A percentile compares a stretch with the other conserved stretches of the same genome.
Conservation (phyloP, 169 alveolate genomes). For the Toxoplasma gondii region DNA sequence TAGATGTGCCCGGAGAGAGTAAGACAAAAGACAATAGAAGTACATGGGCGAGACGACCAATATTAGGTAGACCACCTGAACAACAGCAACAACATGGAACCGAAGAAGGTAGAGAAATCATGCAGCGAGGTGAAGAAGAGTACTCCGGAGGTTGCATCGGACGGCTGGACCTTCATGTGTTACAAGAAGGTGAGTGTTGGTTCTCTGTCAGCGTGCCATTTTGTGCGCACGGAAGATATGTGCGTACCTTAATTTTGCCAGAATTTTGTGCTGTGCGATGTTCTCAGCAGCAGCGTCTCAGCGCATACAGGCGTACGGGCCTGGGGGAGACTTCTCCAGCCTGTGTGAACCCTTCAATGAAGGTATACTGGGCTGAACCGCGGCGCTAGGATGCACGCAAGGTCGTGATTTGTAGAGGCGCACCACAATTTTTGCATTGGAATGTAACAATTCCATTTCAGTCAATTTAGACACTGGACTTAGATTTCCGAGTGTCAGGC, state of each 20-base stretch:
- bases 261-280: background rate
- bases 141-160: background rate
- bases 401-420: background rate
- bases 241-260: background rate
- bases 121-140: background rate
- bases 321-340: background rate
- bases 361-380: background rate
- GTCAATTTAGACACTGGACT: background rate
- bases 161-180: background rate
- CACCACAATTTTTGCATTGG: background rate
- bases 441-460: background rate
- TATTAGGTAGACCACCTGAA: background rate
- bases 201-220: too few species aligned
- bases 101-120: background rate
- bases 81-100: background rate
- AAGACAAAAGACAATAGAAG: background rate
- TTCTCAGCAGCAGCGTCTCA: background rate
- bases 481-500: too few species aligned
- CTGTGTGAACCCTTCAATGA: background rate
- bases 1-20: background rate
- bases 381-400: background rate
- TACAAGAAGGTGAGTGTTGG: background rate
- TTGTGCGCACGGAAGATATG: background rate
- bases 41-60: background rate
- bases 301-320: background rate